Evolutionary conservation across 257 asterid genomes (phyloP), one percentile per base, ranked within the genome.

Genomic region (Misopates orontium): DNA sequence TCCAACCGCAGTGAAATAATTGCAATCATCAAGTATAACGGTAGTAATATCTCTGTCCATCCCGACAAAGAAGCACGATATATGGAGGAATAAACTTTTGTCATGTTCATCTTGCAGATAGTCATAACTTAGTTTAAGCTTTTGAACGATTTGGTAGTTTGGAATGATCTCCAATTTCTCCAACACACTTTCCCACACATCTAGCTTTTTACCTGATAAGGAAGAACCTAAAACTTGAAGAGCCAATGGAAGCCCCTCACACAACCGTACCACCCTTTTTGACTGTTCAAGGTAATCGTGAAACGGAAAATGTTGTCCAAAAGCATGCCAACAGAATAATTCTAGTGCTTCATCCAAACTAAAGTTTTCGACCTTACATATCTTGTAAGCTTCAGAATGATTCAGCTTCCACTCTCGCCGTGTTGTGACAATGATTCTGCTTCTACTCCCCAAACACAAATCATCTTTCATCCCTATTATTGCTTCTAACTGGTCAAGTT

Each of bases 391-490:
- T 10, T 13, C 18, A 44, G 50, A 44, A 10, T 44, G 50, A 15
- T 44, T 44, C n/a, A 44, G 18, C 18, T 0, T 44, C 50, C 50
- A 44, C 18, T 44, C 50, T 10, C 2, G 18, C 4, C 50, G 50
- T 12, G 50, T 44, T 13, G 50, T 44, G 50, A 44, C 8, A 18
- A 44, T 44, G 39, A 69, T 69, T 69, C 60, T 69, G 49, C 42
- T 36, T 36, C 42, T 36, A 8, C 74, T 69, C 22, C 73, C 62
- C 13, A 19, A 42, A 1, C 24, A 42, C 60, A 69, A 69, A 58
- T 70, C 65, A 49, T 71, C 61, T 53, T 49, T 55, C 32, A 57
- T 66, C 12, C 67, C 77, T 23, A 66, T 17, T 44, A 73, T 18
- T 1, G 52, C 68, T 17, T 73, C 62, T 42, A 73, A 69, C 22